Conservation (phyloP, 2,329 filamentous ascomycete species). For the Fusarium luffae region DNA sequence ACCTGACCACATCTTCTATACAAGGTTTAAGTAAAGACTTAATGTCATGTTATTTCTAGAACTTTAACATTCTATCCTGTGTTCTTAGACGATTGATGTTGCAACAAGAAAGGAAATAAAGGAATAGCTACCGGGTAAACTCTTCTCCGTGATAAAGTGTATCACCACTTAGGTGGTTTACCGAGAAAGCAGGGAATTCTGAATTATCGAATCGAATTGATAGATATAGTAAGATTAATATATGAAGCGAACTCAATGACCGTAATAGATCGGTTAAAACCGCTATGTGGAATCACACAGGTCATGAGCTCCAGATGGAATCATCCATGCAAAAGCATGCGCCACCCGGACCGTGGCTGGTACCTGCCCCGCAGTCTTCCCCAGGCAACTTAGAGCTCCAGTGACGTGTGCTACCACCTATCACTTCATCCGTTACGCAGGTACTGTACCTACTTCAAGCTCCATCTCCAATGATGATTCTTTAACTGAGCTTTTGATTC, state of each 20-base stretch:
- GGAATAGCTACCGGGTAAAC: not conserved
- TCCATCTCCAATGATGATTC: slow-evolving; percentile 15
- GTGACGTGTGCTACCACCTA: slow-evolving; percentile 35
- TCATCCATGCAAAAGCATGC: not conserved
- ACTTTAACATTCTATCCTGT: not conserved
- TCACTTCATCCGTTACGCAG: not conserved
- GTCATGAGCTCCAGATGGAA: not conserved
- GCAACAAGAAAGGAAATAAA: not conserved
- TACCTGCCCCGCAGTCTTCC: slow-evolving; percentile 19
- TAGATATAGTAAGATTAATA: not conserved
- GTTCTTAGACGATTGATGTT: not conserved
- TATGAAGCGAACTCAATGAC: not conserved
- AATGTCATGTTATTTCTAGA: not conserved
- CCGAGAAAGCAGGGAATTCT: not conserved
- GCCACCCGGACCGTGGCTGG: slow-evolving; percentile 4
- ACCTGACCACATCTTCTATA: not conserved
- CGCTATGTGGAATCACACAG: not conserved
- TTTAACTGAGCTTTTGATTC: slow-evolving; percentile 19
- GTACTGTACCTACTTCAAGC: slow-evolving; percentile 5
- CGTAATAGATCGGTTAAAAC: not conserved
- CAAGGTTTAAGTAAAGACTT: not conserved
- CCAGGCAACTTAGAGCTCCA: slow-evolving; percentile 31
- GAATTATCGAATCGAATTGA: not conserved
- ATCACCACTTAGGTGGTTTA: not conserved
- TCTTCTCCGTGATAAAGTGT: not conserved